Conservation (phyloP, 345 rosid species). For the Mangifera indica region DNA sequence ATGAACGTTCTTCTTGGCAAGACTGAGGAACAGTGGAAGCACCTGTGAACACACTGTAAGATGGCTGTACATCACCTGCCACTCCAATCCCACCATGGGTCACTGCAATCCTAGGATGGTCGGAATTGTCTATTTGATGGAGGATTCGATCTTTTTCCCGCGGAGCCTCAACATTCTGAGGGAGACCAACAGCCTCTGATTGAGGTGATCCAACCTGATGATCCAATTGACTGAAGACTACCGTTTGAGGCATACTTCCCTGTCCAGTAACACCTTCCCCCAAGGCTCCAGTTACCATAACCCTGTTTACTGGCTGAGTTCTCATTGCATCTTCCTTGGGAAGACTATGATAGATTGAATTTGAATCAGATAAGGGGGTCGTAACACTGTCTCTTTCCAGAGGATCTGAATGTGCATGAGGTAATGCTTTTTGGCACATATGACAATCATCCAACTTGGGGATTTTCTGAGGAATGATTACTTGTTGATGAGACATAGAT, state of each 20-base stretch:
- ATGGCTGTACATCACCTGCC: constrained; percentile 29
- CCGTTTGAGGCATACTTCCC: constrained; percentile 30
- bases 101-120: constrained; percentile 29
- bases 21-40: constrained; percentile 22
- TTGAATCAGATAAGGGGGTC: constrained; percentile 27
- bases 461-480: constrained; percentile 34
- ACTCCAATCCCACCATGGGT: constrained; percentile 26
- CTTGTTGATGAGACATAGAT: constrained; percentile 35
- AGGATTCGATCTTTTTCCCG: constrained; percentile 25
- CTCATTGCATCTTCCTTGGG: constrained; percentile 34
- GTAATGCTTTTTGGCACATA: constrained; percentile 67
- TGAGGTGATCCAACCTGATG: constrained; percentile 33
- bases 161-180: constrained; percentile 30
- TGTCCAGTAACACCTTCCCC: constrained; percentile 41
- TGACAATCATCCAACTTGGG: constrained; percentile 49
- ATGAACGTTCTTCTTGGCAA: constrained; percentile 28
- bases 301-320: constrained; percentile 29
- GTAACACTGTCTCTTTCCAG: constrained; percentile 28
- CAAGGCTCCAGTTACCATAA: constrained; percentile 30
- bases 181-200: constrained; percentile 26
- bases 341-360: constrained; percentile 48
- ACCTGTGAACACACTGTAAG: constrained; percentile 27
- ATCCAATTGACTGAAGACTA: constrained; percentile 29
- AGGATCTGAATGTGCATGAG: constrained; percentile 71
- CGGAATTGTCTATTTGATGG: constrained; percentile 30